Evolutionary conservation across 495 filamentous ascomycete genomes (phyloP).

Genomic region (Aspergillus ostianus): DNA sequence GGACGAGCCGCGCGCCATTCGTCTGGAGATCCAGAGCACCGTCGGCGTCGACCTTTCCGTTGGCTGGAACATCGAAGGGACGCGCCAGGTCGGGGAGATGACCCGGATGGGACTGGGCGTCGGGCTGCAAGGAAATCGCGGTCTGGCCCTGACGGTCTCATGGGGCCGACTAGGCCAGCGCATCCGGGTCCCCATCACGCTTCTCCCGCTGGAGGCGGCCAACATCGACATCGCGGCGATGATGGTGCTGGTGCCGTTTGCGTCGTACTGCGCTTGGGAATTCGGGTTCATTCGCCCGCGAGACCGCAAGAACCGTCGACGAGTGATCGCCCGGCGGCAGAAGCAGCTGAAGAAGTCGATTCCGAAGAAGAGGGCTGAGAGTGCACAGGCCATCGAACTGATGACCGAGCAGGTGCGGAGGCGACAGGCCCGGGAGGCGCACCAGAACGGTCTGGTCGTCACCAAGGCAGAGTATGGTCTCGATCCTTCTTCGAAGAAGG

Average conservation of each 20-base stretch:
- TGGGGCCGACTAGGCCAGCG: constrained; percentile 45
- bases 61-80: constrained; percentile 38
- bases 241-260: constrained; percentile 46
- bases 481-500: constrained; percentile 29
- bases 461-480: constrained; percentile 45
- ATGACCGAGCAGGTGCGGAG: constrained; percentile 50
- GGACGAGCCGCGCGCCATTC: constrained; percentile 34
- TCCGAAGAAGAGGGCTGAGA: constrained; percentile 44
- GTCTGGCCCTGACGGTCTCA: constrained; percentile 39
- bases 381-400: constrained; percentile 50
- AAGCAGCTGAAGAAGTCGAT: constrained; percentile 42
- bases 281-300: constrained; percentile 44
- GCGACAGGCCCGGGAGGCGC: constrained; percentile 42
- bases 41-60: constrained; percentile 26
- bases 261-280: constrained; percentile 50
- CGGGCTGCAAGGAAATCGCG: constrained; percentile 29
- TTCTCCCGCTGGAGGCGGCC: constrained; percentile 37
- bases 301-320: constrained; percentile 34
- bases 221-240: constrained; percentile 37
- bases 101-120: constrained; percentile 42
- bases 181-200: constrained; percentile 38
- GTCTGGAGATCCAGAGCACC: constrained; percentile 29
- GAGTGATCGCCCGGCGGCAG: constrained; percentile 35
- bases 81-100: constrained; percentile 38
- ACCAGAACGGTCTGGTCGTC: constrained; percentile 38